Conservation (phyloP, 2,329 filamentous ascomycete genomes). For the Botrytis galanthina region DNA sequence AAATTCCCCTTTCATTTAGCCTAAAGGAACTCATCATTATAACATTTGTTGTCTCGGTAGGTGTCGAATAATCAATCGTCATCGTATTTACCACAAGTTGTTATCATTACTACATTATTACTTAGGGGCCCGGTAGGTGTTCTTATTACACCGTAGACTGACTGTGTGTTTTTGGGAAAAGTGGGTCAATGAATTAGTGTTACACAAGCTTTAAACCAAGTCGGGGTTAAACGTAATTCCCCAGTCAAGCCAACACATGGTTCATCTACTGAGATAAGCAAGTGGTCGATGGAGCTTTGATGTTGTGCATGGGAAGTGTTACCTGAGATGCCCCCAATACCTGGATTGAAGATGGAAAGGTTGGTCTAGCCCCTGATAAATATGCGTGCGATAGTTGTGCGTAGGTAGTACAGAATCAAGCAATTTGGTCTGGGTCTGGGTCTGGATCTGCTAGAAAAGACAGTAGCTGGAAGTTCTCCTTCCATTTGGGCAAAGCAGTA, state of each 20-base stretch:
- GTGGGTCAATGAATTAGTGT: conserved; percentile 2
- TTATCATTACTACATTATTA: neutral
- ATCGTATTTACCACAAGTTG: neutral
- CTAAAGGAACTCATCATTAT: neutral
- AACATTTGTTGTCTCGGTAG: neutral
- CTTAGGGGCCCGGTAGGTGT: neutral
- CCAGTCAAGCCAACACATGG: neutral
- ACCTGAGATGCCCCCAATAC: neutral
- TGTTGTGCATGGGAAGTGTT: conserved; percentile 6
- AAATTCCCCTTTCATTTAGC: conserved; percentile 9
- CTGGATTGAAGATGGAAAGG: neutral
- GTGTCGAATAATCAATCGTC: neutral
- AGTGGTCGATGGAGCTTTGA: neutral
- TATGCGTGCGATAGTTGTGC: neutral
- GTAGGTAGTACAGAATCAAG: neutral
- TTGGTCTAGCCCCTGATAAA: neutral
- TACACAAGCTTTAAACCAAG: neutral
- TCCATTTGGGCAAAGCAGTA: neutral
- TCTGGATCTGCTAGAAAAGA: neutral
- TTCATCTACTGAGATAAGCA: neutral
- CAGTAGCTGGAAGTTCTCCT: neutral
- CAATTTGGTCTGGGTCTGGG: neutral
- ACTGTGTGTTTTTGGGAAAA: neutral
- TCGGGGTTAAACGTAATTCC: conserved; percentile 1
- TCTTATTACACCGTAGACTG: neutral